These are phyloP conservation scores for Dichotomocladium elegans DNA, from an alignment of 371 early-diverging fungal species.

Conservation along the genomic window DNA sequence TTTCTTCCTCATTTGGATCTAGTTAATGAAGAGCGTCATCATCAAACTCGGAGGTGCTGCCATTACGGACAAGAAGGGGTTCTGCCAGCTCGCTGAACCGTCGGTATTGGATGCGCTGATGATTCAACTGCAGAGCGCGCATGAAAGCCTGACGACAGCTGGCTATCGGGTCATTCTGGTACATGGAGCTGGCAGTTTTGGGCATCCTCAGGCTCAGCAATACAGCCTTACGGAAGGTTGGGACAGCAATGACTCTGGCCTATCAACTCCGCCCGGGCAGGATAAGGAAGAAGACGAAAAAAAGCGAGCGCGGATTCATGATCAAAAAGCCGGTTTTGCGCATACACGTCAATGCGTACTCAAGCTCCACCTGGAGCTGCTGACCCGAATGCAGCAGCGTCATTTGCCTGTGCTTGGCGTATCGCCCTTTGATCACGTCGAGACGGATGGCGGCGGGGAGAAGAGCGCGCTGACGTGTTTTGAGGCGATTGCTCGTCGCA, in stretches of 20 bases:
- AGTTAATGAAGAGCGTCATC: constrained; percentile 26
- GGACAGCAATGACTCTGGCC: constrained; percentile 10
- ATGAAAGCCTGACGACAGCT: constrained; percentile 6
- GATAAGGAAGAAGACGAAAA: neutral
- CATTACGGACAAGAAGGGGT: constrained; percentile 35
- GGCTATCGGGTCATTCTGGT: constrained; percentile 31
- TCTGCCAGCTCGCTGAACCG: constrained; percentile 22
- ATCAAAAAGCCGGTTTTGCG: constrained; percentile 22
- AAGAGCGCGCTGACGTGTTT: constrained; percentile 13
- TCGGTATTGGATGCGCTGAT: constrained; percentile 11
- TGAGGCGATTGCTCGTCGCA: constrained; percentile 10
- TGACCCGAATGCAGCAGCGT: constrained; percentile 14
- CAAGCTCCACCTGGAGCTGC: constrained; percentile 17
- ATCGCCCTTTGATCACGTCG: constrained; percentile 37
- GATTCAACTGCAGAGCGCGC: constrained; percentile 24
- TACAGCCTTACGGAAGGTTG: constrained; percentile 36
- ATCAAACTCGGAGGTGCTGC: constrained; percentile 50
- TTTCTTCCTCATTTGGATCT: neutral
- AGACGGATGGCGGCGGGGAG: constrained; percentile 22
- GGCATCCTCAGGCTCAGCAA: constrained; percentile 43
- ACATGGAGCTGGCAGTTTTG: constrained; percentile 52
- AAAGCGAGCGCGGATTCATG: neutral
- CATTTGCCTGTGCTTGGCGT: constrained; percentile 31
- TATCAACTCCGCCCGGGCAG: constrained; percentile 6
- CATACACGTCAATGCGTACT: constrained; percentile 28